These are phyloP conservation scores for Aspergillus funiculosus DNA, from an alignment of 495 filamentous ascomycete genomes.

Conservation along the genomic window DNA sequence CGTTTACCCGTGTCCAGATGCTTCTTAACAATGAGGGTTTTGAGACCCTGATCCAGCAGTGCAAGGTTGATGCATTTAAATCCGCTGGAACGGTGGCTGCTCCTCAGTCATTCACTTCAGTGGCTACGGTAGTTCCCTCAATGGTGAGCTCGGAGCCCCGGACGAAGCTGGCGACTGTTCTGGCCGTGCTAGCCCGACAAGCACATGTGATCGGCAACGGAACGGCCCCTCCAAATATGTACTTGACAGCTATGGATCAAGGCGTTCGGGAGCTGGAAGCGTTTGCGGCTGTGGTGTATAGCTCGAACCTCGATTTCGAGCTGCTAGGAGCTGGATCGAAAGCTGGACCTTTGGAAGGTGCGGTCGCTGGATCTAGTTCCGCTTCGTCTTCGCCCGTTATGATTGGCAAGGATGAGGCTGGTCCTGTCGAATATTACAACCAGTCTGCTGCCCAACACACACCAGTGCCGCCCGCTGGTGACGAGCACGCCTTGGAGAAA, in stretches of 20 bases:
- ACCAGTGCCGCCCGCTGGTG: not conserved
- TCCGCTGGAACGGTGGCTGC: conserved; percentile 41
- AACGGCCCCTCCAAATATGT: conserved; percentile 66
- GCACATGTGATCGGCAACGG: conserved; percentile 84
- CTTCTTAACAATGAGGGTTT: conserved; percentile 84
- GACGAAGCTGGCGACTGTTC: conserved; percentile 80
- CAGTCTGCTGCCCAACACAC: not conserved
- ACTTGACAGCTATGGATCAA: conserved; percentile 74
- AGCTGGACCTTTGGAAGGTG: conserved; percentile 8
- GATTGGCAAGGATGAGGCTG: conserved; percentile 20
- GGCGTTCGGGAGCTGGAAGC: conserved; percentile 79
- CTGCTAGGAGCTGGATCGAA: conserved; percentile 31
- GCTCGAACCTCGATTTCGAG: conserved; percentile 79
- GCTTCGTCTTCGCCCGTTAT: conserved; percentile 24
- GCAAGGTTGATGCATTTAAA: conserved; percentile 73
- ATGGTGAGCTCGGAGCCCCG: conserved; percentile 36
- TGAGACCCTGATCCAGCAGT: conserved; percentile 70
- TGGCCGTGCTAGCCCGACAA: conserved; percentile 81
- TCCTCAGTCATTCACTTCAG: conserved; percentile 39
- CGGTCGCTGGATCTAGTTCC: conserved; percentile 18
- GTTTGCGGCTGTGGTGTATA: conserved; percentile 91
- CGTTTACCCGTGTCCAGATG: conserved; percentile 76
- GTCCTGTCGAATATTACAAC: conserved; percentile 5
- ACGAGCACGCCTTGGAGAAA: conserved; percentile 35
- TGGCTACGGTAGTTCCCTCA: conserved; percentile 36